Percentiles rank a stretch among this genome's conserved stretches.
Evolutionary conservation across 306 rosid genomes (phyloP).

Genomic region (Astragalus membranaceus): DNA sequence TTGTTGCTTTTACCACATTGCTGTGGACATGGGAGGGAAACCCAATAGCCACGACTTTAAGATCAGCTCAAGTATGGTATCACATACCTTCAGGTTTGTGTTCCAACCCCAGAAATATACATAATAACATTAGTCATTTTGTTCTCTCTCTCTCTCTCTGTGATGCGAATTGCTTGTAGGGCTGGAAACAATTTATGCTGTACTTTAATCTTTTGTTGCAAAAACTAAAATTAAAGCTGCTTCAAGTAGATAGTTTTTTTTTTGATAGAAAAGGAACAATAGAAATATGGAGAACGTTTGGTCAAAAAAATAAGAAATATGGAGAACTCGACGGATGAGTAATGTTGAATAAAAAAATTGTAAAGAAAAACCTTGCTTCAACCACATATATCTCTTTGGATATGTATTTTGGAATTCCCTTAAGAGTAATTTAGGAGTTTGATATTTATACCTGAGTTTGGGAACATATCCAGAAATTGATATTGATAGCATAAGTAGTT

Average conservation of each 20-base stretch:
- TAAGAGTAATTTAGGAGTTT: not conserved
- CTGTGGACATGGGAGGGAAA: constrained; percentile 71
- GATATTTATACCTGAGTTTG: not conserved
- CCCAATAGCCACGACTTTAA: constrained; percentile 42
- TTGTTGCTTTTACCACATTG: constrained; percentile 42
- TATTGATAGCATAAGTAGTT: constrained; percentile 2
- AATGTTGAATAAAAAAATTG: not conserved
- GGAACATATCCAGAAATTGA: not conserved
- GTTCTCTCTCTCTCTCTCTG: not conserved
- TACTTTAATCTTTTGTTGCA: not conserved
- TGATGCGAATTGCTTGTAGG: not conserved
- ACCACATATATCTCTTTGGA: not conserved
- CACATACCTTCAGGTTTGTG: constrained; percentile 49
- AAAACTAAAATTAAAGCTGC: not conserved
- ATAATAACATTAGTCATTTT: not conserved
- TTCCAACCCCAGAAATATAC: constrained; percentile 16
- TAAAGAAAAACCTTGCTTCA: not conserved
- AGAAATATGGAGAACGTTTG: not conserved
- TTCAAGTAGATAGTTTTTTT: not conserved
- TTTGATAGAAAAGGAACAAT: not conserved
- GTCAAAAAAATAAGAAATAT: too few species aligned
- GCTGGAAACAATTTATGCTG: not conserved
- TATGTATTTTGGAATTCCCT: not conserved
- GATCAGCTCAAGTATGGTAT: constrained; percentile 38
- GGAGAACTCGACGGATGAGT: not conserved